Percentiles rank a stretch among this genome's conserved stretches.
These are phyloP conservation scores for Cladosporium sp. DNA, from an alignment of 2,329 filamentous ascomycete genomes.

Conservation along the genomic window DNA sequence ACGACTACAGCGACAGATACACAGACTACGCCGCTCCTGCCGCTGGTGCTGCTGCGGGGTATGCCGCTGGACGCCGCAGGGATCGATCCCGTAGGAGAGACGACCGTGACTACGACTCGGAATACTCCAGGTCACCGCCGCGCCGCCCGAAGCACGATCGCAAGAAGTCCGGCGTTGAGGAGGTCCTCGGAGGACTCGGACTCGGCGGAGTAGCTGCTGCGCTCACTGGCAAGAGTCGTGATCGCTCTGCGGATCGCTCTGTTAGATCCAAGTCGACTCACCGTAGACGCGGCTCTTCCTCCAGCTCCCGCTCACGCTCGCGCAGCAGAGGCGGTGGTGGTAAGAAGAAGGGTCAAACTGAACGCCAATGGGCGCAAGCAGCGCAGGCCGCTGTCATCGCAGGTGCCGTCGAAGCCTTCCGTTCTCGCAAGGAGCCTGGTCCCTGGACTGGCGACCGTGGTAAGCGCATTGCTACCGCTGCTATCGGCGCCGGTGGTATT, in stretches of 20 bases:
- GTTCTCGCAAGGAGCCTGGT: constrained; percentile 83
- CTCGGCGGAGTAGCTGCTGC: constrained; percentile 57
- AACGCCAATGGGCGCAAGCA: constrained; percentile 68
- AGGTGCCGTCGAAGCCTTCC: constrained; percentile 89
- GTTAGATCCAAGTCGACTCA: constrained; percentile 48
- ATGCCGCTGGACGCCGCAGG: constrained; percentile 37
- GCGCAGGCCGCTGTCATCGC: constrained; percentile 89
- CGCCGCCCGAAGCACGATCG: constrained; percentile 43
- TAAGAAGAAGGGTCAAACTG: constrained; percentile 60
- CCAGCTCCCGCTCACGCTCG: constrained; percentile 53
- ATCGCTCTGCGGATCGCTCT: constrained; percentile 53
- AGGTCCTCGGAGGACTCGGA: constrained; percentile 61
- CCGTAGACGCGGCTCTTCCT: constrained; percentile 47
- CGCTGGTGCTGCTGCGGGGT: constrained; percentile 45
- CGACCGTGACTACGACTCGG: constrained; percentile 47
- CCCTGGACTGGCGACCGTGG: constrained; percentile 90
- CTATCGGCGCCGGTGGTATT: constrained; percentile 80
- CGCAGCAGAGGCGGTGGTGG: constrained; percentile 51
- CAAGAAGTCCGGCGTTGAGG: constrained; percentile 62
- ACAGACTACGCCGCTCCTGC: constrained; percentile 48
- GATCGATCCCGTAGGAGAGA: constrained; percentile 31
- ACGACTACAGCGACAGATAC: constrained; percentile 61
- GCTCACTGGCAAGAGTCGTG: constrained; percentile 55
- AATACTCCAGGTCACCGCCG: constrained; percentile 46
- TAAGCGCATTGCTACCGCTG: constrained; percentile 86